phyloP scores from a whole-genome alignment of 2,329 filamentous ascomycete genomes.

The Rhynchosporium secalis region DNA sequence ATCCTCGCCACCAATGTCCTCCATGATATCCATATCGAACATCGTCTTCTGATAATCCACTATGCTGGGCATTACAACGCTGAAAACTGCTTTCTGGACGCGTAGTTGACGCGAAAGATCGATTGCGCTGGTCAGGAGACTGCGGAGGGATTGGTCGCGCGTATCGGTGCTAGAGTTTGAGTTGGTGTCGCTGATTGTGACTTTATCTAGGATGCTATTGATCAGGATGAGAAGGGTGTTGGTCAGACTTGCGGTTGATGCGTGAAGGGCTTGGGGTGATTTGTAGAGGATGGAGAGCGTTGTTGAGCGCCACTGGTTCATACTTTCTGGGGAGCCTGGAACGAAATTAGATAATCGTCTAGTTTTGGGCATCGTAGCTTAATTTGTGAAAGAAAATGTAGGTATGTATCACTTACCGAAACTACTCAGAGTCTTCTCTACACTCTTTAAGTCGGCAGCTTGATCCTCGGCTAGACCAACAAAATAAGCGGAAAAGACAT shows the following conservation, averaged over 20 bases:
- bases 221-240: slow-evolving; percentile 49
- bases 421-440: slow-evolving; percentile 31
- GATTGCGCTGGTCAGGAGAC: slow-evolving; percentile 53
- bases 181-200: slow-evolving; percentile 43
- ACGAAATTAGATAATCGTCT: slow-evolving; percentile 7
- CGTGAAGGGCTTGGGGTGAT: slow-evolving; percentile 50
- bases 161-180: slow-evolving; percentile 35
- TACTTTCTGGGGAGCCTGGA: slow-evolving; percentile 49
- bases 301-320: slow-evolving; percentile 67
- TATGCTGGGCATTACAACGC: slow-evolving; percentile 55
- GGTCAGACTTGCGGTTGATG: slow-evolving; percentile 47
- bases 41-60: slow-evolving; percentile 52
- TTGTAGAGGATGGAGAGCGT: slow-evolving; percentile 61
- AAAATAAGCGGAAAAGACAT: slow-evolving; percentile 63
- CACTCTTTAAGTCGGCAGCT: slow-evolving; percentile 47
- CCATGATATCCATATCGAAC: slow-evolving; percentile 63
- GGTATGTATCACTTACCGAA: slow-evolving; percentile 29
- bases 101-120: slow-evolving; percentile 57
- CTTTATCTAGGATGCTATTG: slow-evolving; percentile 49
- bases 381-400: neutral
- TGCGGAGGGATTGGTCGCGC: slow-evolving; percentile 55
- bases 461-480: slow-evolving; percentile 60
- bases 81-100: slow-evolving; percentile 60
- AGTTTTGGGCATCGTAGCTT: neutral
- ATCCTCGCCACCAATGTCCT: slow-evolving; percentile 63